Conservation (phyloP, 2,329 filamentous ascomycete species). For the Verticillium tricorpus region DNA sequence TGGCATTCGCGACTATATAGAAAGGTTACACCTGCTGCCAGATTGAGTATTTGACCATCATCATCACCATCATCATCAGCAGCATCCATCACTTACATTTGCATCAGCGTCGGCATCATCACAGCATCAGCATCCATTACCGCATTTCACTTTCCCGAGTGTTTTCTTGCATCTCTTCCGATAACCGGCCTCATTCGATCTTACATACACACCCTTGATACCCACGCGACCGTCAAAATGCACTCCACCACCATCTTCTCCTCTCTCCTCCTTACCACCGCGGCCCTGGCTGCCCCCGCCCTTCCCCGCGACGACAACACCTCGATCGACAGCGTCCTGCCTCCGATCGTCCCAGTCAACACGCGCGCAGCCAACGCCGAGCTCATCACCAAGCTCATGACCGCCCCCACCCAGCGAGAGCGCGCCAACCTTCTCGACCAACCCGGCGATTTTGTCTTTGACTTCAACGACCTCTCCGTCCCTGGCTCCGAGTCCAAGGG, state of each 20-base stretch:
- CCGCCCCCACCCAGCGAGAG: constrained; percentile 25
- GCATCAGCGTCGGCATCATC: not conserved
- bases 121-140: not conserved
- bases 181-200: too few species aligned
- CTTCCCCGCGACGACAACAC: not conserved
- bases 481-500: constrained; percentile 17
- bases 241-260: constrained; percentile 9
- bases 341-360: constrained; percentile 30
- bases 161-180: not conserved
- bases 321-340: constrained; percentile 17
- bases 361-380: constrained; percentile 39
- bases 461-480: constrained; percentile 28
- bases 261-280: constrained; percentile 10
- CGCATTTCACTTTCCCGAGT: not conserved
- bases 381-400: constrained; percentile 38
- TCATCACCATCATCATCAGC: not conserved
- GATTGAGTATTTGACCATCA: not conserved
- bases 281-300: constrained; percentile 11
- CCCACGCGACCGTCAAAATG: constrained; percentile 5
- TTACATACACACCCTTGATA: not conserved
- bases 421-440: constrained; percentile 26
- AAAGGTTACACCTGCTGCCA: not conserved
- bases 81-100: not conserved
- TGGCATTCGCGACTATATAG: not conserved
- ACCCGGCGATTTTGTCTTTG: constrained; percentile 35